Percentiles rank a stretch among this genome's conserved stretches.
Conservation (phyloP, 2,329 filamentous ascomycete species). For the Talaromyces sp. region DNA sequence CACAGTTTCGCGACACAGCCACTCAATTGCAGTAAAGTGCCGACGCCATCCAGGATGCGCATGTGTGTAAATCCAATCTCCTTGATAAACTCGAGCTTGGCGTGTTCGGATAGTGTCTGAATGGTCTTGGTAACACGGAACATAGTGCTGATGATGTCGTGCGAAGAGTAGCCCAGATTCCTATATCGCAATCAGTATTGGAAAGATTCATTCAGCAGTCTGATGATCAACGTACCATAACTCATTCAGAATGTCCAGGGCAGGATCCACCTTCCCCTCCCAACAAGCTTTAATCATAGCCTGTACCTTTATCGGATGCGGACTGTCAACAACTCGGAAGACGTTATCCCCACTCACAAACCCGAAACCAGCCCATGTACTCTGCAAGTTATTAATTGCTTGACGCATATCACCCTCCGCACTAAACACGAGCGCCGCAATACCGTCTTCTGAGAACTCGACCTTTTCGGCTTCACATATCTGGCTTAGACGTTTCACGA, state of each 20-base stretch:
- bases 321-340: slow-evolving; percentile 94
- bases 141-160: slow-evolving; percentile 99
- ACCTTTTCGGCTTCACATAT: slow-evolving; percentile 92
- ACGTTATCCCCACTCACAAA: slow-evolving; percentile 98
- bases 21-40: slow-evolving; percentile 89
- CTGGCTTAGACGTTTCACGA: slow-evolving; percentile 85
- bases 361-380: slow-evolving; percentile 86
- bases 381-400: slow-evolving; percentile 97
- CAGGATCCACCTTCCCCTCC: slow-evolving; percentile 84
- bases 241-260: slow-evolving; percentile 81
- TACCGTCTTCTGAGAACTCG: slow-evolving; percentile 84
- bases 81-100: slow-evolving; percentile 95
- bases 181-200: slow-evolving; percentile 29
- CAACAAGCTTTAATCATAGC: slow-evolving; percentile 97
- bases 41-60: slow-evolving; percentile 96
- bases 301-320: slow-evolving; percentile 97
- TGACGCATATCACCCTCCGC: slow-evolving; percentile 98
- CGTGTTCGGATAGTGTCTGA: slow-evolving; percentile 84
- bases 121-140: slow-evolving; percentile 98
- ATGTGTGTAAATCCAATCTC: slow-evolving; percentile 99
- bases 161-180: slow-evolving; percentile 91
- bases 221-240: slow-evolving; percentile 61
- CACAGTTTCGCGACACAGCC: slow-evolving; percentile 88
- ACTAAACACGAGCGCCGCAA: slow-evolving; percentile 94
- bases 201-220: no score